phyloP scores from a whole-genome alignment of 2,329 filamentous ascomycete species.

The Trichophyton rubrum region DNA sequence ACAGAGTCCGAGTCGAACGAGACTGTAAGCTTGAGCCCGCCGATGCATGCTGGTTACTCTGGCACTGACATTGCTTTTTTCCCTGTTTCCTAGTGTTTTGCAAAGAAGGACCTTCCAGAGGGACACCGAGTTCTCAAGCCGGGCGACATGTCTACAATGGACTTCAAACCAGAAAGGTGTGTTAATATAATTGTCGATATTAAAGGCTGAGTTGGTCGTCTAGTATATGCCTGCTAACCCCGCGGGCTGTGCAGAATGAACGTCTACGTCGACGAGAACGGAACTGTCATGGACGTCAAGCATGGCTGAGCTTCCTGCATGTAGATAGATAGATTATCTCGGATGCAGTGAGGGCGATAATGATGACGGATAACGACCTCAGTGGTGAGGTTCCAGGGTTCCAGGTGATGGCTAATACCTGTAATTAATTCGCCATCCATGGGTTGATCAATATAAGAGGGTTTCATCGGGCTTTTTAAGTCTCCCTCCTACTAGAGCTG shows the following conservation, averaged over 20 bases:
- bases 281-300: slow-evolving; percentile 33
- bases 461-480: neutral
- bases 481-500: neutral
- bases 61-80: slow-evolving; percentile 2
- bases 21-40: neutral
- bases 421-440: neutral
- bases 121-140: slow-evolving; percentile 33
- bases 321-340: neutral
- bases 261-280: slow-evolving; percentile 33
- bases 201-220: neutral
- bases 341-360: neutral
- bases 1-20: slow-evolving; percentile 22
- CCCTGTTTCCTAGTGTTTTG: slow-evolving; percentile 26
- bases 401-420: neutral
- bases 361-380: neutral
- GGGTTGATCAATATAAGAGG: neutral
- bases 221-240: neutral
- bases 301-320: slow-evolving; percentile 23
- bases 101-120: slow-evolving; percentile 35
- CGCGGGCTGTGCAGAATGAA: slow-evolving; percentile 27
- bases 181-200: slow-evolving; percentile 7
- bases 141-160: slow-evolving; percentile 28
- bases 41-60: neutral
- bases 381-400: neutral
- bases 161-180: slow-evolving; percentile 33